Evolutionary conservation across 2,329 filamentous ascomycete genomes (phyloP).

Genomic region (Alternaria triticina): DNA sequence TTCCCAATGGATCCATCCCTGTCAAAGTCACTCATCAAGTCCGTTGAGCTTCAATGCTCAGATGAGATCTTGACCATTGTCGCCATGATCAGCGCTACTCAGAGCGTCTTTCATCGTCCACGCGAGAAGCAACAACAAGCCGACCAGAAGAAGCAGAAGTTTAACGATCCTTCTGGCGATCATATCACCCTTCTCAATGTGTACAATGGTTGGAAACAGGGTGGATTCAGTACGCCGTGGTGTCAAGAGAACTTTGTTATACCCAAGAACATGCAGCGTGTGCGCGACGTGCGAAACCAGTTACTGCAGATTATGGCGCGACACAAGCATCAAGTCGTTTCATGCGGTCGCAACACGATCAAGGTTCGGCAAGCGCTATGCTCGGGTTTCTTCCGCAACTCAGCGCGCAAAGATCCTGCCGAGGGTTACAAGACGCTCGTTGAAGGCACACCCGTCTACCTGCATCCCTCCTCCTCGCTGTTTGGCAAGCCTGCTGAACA

Average conservation of each 20-base stretch:
- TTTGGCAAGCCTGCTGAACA: conserved; percentile 97
- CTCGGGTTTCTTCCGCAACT: conserved; percentile 93
- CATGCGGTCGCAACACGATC: conserved; percentile 85
- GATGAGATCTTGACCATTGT: conserved; percentile 96
- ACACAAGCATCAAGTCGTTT: conserved; percentile 81
- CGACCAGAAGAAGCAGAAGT: conserved; percentile 97
- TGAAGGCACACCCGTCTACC: conserved; percentile 91
- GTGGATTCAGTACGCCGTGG: conserved; percentile 83
- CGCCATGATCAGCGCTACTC: conserved; percentile 69
- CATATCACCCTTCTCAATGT: conserved; percentile 95
- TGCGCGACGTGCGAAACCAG: conserved; percentile 91
- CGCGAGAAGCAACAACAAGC: conserved; percentile 97
- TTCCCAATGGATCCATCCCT: conserved; percentile 97
- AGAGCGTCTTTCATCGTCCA: conserved; percentile 89
- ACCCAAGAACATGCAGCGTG: conserved; percentile 83
- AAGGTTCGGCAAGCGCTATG: conserved; percentile 90
- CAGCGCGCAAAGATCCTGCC: conserved; percentile 90
- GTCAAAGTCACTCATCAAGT: conserved; percentile 87
- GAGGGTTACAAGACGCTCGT: conserved; percentile 98
- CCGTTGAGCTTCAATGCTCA: conserved; percentile 85
- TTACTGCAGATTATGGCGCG: conserved; percentile 92
- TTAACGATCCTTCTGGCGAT: conserved; percentile 93
- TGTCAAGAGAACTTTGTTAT: conserved; percentile 99
- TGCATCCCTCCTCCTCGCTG: conserved; percentile 88
- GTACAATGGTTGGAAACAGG: conserved; percentile 95